A percentile compares a stretch with the other conserved stretches of the same genome.
phyloP scores from a whole-genome alignment of 805 yeast species.

The Wickerhamomyces mucosus region DNA sequence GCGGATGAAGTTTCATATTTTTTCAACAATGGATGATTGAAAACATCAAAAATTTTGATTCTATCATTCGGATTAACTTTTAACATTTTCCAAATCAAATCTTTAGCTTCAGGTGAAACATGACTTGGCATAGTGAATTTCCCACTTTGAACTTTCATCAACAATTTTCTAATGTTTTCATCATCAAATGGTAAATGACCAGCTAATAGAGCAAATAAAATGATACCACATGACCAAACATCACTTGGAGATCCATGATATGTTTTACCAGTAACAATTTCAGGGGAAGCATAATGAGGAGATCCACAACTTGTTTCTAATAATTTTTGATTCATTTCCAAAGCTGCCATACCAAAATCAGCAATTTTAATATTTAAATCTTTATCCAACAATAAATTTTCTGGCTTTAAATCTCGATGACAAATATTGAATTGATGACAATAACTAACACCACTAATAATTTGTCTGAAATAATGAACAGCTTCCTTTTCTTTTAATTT shows the following conservation, averaged over 20 bases:
- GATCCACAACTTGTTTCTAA: conserved; percentile 96
- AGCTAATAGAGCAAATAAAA: conserved; percentile 83
- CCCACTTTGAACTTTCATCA: conserved; percentile 88
- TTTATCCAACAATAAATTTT: conserved; percentile 69
- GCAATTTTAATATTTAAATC: conserved; percentile 89
- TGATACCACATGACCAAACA: conserved; percentile 98
- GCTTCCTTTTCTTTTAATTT: conserved; percentile 86
- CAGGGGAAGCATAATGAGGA: conserved; percentile 98
- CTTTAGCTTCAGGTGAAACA: conserved; percentile 77
- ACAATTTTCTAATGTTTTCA: conserved; percentile 79
- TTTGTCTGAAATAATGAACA: conserved; percentile 78
- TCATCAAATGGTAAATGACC: conserved; percentile 97
- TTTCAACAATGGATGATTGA: conserved; percentile 70
- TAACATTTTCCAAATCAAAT: conserved; percentile 72
- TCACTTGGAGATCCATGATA: conserved; percentile 97
- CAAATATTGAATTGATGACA: conserved; percentile 83
- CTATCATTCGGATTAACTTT: conserved; percentile 74
- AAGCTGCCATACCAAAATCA: conserved; percentile 98
- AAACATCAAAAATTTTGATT: conserved; percentile 67
- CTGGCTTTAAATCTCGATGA: conserved; percentile 82
- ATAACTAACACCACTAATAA: conserved; percentile 72
- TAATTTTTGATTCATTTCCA: conserved; percentile 72
- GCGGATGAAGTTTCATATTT: conserved; percentile 49
- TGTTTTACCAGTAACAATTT: conserved; percentile 88
- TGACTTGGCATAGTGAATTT: conserved; percentile 74